A percentile compares a stretch with the other conserved stretches of the same genome.
Evolutionary conservation across 1,284 basidiomycete species (phyloP).

Genomic region (Agroathelia rolfsii): DNA sequence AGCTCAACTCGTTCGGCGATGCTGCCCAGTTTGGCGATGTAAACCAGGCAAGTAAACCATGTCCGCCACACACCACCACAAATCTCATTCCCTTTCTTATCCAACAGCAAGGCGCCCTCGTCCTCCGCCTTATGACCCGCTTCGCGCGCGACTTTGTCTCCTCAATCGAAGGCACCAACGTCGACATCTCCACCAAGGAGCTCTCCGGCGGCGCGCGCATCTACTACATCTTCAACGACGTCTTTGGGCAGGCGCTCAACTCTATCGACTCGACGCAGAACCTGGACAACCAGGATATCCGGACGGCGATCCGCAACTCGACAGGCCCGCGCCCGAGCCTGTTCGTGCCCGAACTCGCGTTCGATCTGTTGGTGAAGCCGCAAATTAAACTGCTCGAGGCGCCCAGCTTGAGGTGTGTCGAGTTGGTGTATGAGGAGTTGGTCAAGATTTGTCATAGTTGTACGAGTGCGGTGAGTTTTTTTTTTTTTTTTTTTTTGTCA

Average conservation of each 20-base stretch:
- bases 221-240: constrained; percentile 99
- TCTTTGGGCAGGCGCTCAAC: constrained; percentile 88
- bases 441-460: constrained; percentile 99
- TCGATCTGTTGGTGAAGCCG: constrained; percentile 95
- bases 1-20: constrained; percentile 94
- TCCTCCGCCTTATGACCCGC: constrained; percentile 96
- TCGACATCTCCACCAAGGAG: constrained; percentile 97
- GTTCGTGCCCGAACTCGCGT: constrained; percentile 96
- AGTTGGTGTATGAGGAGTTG: constrained; percentile 97
- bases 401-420: constrained; percentile 91
- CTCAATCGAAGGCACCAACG: constrained; percentile 96
- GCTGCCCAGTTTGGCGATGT: constrained; percentile 87
- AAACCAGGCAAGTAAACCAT: constrained; percentile 53
- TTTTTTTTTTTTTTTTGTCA: constrained; percentile 3
- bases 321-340: constrained; percentile 94
- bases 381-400: constrained; percentile 96
- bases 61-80: constrained; percentile 3
- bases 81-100: constrained; percentile 9
- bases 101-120: constrained; percentile 67
- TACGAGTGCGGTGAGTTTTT: constrained; percentile 64
- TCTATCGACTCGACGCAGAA: constrained; percentile 89
- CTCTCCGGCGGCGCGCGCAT: constrained; percentile 96
- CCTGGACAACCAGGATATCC: constrained; percentile 89
- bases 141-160: constrained; percentile 97
- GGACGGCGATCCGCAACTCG: constrained; percentile 97